These are phyloP conservation scores for Pichia sp. DNA, from an alignment of 1,139 yeast species.

Conservation along the genomic window DNA sequence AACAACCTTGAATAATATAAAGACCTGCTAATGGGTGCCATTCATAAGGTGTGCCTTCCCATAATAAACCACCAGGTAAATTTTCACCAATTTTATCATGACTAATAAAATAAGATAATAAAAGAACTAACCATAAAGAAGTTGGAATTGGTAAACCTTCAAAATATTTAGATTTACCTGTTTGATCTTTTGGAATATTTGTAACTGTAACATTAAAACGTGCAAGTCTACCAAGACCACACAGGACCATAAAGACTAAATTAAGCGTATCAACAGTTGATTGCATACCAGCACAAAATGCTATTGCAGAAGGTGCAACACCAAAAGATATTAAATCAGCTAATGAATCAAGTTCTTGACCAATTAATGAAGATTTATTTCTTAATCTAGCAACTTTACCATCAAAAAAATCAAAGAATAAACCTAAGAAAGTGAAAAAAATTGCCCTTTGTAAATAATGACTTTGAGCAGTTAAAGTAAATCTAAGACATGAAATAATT, in stretches of 20 bases:
- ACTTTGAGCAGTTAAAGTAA: slow-evolving; percentile 57
- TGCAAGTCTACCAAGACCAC: slow-evolving; percentile 91
- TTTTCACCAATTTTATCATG: slow-evolving; percentile 34
- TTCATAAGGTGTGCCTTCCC: slow-evolving; percentile 53
- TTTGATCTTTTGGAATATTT: slow-evolving; percentile 80
- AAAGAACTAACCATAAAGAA: slow-evolving; percentile 63
- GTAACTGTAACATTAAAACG: slow-evolving; percentile 92
- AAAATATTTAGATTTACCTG: slow-evolving; percentile 76
- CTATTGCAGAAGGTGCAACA: slow-evolving; percentile 89
- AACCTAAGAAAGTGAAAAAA: slow-evolving; percentile 78
- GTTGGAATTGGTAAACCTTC: slow-evolving; percentile 97
- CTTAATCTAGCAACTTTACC: slow-evolving; percentile 95
- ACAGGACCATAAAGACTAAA: slow-evolving; percentile 78
- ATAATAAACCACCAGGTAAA: slow-evolving; percentile 62
- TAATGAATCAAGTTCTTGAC: slow-evolving; percentile 93
- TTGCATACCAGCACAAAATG: slow-evolving; percentile 85
- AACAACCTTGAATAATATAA: slow-evolving; percentile 78
- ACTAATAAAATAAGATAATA: slow-evolving; percentile 63
- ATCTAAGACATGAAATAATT: slow-evolving; percentile 78
- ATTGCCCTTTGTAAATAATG: slow-evolving; percentile 86
- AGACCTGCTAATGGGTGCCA: slow-evolving; percentile 65
- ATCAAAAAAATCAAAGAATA: slow-evolving; percentile 92
- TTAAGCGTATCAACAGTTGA: slow-evolving; percentile 73
- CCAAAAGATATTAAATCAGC: slow-evolving; percentile 94
- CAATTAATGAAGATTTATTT: slow-evolving; percentile 88